Evolutionary conservation across 2,329 filamentous ascomycete genomes (phyloP), one percentile per base, ranked within the genome.

Genomic region (Ceratocystis smalleyi): DNA sequence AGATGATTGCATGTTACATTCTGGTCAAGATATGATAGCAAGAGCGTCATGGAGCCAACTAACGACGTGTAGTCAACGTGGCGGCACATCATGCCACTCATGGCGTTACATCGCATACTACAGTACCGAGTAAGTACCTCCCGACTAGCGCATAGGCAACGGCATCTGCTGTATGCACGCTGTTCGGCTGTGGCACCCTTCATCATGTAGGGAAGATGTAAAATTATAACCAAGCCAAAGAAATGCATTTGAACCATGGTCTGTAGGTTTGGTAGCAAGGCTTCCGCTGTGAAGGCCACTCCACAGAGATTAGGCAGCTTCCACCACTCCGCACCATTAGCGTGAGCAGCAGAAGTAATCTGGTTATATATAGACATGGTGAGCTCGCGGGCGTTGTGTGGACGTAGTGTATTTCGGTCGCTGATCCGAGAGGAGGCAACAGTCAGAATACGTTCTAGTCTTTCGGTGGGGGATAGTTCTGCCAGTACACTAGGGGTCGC

Each of bases 191-290:
- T 68, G 0, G 72, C 69, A 43, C 75, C 71, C 27, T 74, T 75
- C 10, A 83, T 74, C 71, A 83, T 78, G 66, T 79, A 82, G 0
- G 81, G 81, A 1, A 83, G 73, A 66, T 84, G 81, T 0, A 83
- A 74, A 7, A 80, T 74, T 43, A 79, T 75, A 6, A 82, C 71
- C 2, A 83, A 73, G 43, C 77, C 75, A 68, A 78, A 77, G 67
- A 83, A 78, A 1, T 76, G 74, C 57, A 83, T 74, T 65, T 83
- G 81, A 5, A 77, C 70, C 69, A 79, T 76, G 5, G 78, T 61
- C 43, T 57, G 47, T 24, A 74, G n/a, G 30, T 45, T 74, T 67
- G 77, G 76, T 65, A 82, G 77, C 1, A 76, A 73, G 43, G 82
- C 73, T 63, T 83, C 80, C 5, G 77, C 69, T 68, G 78, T 75